Evolutionary conservation across 306 rosid species (phyloP), one percentile per base, ranked within the genome.

Genomic region (Spatholobus suberectus): DNA sequence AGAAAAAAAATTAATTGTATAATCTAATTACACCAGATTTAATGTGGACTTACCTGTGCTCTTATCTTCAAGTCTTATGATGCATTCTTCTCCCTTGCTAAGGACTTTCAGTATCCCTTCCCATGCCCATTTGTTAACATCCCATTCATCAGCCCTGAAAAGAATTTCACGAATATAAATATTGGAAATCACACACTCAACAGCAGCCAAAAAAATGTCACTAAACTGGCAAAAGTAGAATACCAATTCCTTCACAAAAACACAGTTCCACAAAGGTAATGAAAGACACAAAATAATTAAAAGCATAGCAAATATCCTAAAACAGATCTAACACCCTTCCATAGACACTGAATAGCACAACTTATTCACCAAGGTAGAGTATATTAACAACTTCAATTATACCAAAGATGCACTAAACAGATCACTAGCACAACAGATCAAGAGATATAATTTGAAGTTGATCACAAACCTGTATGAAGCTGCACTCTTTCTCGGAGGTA

Each of bases 141-240:
- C 97, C 99, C 99, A 96, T 69, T 96, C 99, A 88, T 96, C 99
- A 77, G 99, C 99, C 96, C 99, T 92, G 86, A 68, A 86, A 90
- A 61, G 54, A 83, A 90, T 71, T 85, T 88, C 78, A 46, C n/a
- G 67, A 18, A 68, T 51, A 43, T 84, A 77, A 85, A 82, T 79
- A 82, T 46, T 14, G 79, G 40, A 18, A 73, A n/a, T 59, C n/a
- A 71, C 63, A 80, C 82, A 41, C 77, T 40, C 27, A 14, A 21
- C 20, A 75, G 46, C 74, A 51, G 18, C 20, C 23, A 51, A 0
- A 41, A 55, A 20, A 6, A 5, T 47, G 32, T 58, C 44, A 46
- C 35, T 20, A 80, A 74, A 80, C 20, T 8, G 24, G 9, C 34
- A 69, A 73, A 78, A 55, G 78, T 29, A 26, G 57, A 72, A 76